These are phyloP conservation scores for Mesembryanthemum crystallinum DNA, from an alignment of 148 eudicot species.

Conservation along the genomic window DNA sequence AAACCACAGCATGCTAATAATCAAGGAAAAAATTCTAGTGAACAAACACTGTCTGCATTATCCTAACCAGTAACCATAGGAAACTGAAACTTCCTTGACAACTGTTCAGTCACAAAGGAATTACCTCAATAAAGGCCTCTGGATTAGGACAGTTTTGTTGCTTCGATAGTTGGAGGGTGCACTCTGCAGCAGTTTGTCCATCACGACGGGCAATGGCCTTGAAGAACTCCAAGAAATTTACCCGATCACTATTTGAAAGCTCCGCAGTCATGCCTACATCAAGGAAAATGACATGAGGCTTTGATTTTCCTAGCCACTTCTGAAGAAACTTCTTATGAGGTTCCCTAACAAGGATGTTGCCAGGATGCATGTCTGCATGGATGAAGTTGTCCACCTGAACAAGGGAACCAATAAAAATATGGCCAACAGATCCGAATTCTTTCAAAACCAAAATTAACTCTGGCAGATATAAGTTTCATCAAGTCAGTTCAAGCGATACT, in stretches of 20 bases:
- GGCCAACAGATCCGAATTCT: neutral
- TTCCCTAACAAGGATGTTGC: conserved; percentile 45
- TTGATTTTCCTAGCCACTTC: conserved; percentile 34
- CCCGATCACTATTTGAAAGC: conserved; percentile 35
- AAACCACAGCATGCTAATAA: neutral
- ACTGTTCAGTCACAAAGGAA: neutral
- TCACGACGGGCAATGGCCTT: conserved; percentile 40
- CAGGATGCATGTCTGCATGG: conserved; percentile 51
- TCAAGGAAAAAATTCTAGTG: neutral
- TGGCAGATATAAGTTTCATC: neutral
- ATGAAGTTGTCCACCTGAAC: conserved; percentile 44
- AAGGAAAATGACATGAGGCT: conserved; percentile 45
- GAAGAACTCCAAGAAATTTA: conserved; percentile 36
- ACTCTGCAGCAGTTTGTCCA: conserved; percentile 40
- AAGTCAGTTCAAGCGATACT: neutral
- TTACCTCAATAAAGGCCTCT: conserved; percentile 36
- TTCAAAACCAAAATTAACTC: neutral
- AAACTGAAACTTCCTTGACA: neutral
- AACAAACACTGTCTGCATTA: neutral
- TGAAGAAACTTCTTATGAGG: conserved; percentile 29
- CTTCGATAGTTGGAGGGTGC: conserved; percentile 37
- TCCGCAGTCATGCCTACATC: conserved; percentile 49
- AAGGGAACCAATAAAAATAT: conserved; percentile 2
- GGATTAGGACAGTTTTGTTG: conserved; percentile 40
- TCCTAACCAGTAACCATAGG: neutral